Evolutionary conservation across 2,329 filamentous ascomycete genomes (phyloP), one percentile per base, ranked within the genome.

Genomic region (Pseudogymnoascus verrucosus): DNA sequence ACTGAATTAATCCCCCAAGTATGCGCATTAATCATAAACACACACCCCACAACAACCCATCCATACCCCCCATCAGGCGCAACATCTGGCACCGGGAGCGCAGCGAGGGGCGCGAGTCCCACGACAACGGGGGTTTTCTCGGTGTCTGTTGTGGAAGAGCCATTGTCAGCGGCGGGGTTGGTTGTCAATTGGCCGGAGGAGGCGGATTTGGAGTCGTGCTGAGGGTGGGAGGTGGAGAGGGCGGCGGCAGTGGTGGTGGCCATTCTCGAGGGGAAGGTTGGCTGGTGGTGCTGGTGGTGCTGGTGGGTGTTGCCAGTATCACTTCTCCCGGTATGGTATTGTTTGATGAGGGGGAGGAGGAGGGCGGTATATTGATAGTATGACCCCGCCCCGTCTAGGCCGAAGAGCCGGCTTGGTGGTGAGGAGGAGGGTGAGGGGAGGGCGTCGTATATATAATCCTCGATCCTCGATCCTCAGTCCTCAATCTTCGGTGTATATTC

Each of bases 51-150:
- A 21, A 63, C 65, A 12, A 69, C 64, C 70, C 66, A 70, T n/a
- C 70, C 70, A 66, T 83, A 84, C n/a, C 82, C 82, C 36, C 82
- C 81, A 70, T 82, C 76, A 0, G 80, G 80, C 1, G 21, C 21
- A 5, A 36, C 54, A 12, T 60, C 54, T 2, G 21, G 23, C 4
- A 8, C 44, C 2, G 44, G 44, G 6, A 26, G 21, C 4, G 21
- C 12, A 6, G 44, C 23, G 44, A 51, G 42, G 2, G 42, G 42
- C 11, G 42, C 21, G 21, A 47, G 42, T 1, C 42, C 44, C n/a
- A n/a, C n/a, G n/a, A n/a, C n/a, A 12, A 28, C 23, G 21, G 23
- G 44, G 12, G 44, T 28, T 23, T 51, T 51, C 23, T 28, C 44
- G 23, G 44, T 28, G 23, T 51, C 44, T 5, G 44, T 51, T 1